phyloP scores from a whole-genome alignment of 140 eudicot genomes.

The Cichorium intybus region DNA sequence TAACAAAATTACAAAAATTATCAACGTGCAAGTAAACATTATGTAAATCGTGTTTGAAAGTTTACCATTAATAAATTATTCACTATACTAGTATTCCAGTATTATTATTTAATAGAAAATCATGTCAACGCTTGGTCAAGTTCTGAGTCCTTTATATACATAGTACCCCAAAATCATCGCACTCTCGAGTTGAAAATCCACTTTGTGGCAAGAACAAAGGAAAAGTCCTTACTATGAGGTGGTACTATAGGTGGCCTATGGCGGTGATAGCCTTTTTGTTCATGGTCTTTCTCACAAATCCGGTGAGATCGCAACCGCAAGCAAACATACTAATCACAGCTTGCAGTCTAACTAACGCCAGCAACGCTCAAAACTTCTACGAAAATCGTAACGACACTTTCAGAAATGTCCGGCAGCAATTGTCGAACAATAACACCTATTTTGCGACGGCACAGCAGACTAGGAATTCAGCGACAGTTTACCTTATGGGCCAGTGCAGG shows the following conservation, averaged over 20 bases:
- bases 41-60: too few species aligned
- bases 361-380: slow-evolving; percentile 35
- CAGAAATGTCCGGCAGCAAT: slow-evolving; percentile 33
- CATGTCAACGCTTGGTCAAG: background rate
- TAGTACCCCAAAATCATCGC: slow-evolving; percentile 15
- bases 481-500: slow-evolving; percentile 68
- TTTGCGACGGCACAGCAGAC: slow-evolving; percentile 58
- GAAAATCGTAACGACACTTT: slow-evolving; percentile 52
- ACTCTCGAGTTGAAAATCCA: slow-evolving; percentile 4
- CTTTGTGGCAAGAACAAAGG: background rate
- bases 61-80: too few species aligned
- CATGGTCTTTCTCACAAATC: slow-evolving; percentile 8
- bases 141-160: slow-evolving; percentile 6
- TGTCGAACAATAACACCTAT: slow-evolving; percentile 35
- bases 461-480: slow-evolving; percentile 53
- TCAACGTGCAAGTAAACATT: too few species aligned
- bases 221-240: slow-evolving; percentile 5
- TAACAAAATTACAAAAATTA: too few species aligned
- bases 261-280: slow-evolving; percentile 17
- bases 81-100: too few species aligned
- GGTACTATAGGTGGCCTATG: slow-evolving; percentile 23
- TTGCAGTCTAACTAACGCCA: slow-evolving; percentile 59
- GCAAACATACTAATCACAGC: slow-evolving; percentile 41
- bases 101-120: background rate
- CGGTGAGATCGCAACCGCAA: slow-evolving; percentile 42